phyloP scores from a whole-genome alignment of 2,329 filamentous ascomycete species.

The Seiridium cupressi region DNA sequence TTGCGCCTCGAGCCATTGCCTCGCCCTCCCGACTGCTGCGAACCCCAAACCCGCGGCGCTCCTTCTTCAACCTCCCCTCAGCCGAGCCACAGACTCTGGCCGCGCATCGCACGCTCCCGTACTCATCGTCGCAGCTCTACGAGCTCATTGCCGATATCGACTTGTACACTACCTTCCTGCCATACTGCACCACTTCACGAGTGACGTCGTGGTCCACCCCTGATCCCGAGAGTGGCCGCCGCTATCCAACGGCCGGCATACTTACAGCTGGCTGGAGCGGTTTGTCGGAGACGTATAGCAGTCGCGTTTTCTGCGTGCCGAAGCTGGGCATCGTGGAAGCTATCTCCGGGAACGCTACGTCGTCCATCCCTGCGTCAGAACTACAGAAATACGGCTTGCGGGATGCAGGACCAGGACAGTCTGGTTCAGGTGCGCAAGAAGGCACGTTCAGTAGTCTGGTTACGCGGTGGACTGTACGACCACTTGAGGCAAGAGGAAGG shows the following conservation, averaged over 20 bases:
- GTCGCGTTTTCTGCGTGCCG: slow-evolving; percentile 74
- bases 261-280: slow-evolving; percentile 83
- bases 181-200: slow-evolving; percentile 76
- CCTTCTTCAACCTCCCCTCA: slow-evolving; percentile 11
- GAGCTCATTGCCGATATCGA: slow-evolving; percentile 84
- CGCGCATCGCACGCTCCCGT: slow-evolving; percentile 75
- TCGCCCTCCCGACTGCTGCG: background rate
- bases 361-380: slow-evolving; percentile 36
- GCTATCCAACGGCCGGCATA: slow-evolving; percentile 72
- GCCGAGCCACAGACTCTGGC: slow-evolving; percentile 60
- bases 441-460: slow-evolving; percentile 65
- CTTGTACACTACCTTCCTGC: slow-evolving; percentile 83
- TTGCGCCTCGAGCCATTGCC: slow-evolving; percentile 9
- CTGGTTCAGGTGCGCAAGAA: slow-evolving; percentile 21
- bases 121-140: slow-evolving; percentile 71
- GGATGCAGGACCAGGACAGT: slow-evolving; percentile 10
- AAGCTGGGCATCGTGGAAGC: slow-evolving; percentile 70
- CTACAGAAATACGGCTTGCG: slow-evolving; percentile 23
- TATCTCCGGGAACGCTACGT: slow-evolving; percentile 58
- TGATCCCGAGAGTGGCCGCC: slow-evolving; percentile 29
- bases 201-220: slow-evolving; percentile 70
- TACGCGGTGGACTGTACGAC: slow-evolving; percentile 67
- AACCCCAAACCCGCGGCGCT: background rate
- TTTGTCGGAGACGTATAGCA: slow-evolving; percentile 81
- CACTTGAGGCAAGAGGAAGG: slow-evolving; percentile 37